phyloP scores from a whole-genome alignment of 768 basidiomycete species.

The Auriscalpium vulgare region DNA sequence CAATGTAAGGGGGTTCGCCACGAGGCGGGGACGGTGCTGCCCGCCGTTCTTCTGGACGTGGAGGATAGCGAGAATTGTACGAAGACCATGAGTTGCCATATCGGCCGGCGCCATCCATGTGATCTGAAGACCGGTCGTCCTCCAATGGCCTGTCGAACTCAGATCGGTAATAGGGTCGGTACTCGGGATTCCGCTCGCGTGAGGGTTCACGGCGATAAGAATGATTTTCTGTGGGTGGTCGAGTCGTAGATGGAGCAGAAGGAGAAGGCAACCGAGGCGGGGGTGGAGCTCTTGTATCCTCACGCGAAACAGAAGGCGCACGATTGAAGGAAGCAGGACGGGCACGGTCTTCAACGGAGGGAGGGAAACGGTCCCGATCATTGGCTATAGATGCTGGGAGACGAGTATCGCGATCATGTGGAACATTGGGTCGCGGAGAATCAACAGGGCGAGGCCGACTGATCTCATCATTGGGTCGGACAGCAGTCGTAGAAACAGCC shows the following conservation, averaged over 20 bases:
- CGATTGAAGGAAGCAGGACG: conserved; percentile 9
- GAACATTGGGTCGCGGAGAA: neutral
- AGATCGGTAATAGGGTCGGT: conserved; percentile 12
- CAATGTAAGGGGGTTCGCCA: neutral
- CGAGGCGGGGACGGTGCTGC: neutral
- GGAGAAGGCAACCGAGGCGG: conserved; percentile 1
- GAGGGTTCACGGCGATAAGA: conserved; percentile 10
- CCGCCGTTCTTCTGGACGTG: neutral
- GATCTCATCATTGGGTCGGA: conserved; percentile 2
- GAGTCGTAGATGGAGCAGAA: neutral
- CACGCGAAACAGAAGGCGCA: conserved; percentile 19
- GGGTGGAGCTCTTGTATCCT: conserved; percentile 7
- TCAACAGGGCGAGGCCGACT: neutral
- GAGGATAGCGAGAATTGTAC: conserved; percentile 6
- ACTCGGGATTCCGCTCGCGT: conserved; percentile 2
- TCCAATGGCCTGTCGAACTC: conserved; percentile 13
- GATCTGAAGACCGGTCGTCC: conserved; percentile 8
- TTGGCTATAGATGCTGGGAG: conserved; percentile 4
- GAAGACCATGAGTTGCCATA: conserved; percentile 6
- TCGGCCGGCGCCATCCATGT: conserved; percentile 1
- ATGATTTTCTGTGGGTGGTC: neutral
- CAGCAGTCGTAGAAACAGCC: conserved; percentile 2
- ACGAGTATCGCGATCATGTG: conserved; percentile 18
- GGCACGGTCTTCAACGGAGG: conserved; percentile 2
- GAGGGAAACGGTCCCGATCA: conserved; percentile 11